Base-by-base conservation (phyloP, 352 stramenopile species). In the Globisporangium rhizosaccharum region DNA sequence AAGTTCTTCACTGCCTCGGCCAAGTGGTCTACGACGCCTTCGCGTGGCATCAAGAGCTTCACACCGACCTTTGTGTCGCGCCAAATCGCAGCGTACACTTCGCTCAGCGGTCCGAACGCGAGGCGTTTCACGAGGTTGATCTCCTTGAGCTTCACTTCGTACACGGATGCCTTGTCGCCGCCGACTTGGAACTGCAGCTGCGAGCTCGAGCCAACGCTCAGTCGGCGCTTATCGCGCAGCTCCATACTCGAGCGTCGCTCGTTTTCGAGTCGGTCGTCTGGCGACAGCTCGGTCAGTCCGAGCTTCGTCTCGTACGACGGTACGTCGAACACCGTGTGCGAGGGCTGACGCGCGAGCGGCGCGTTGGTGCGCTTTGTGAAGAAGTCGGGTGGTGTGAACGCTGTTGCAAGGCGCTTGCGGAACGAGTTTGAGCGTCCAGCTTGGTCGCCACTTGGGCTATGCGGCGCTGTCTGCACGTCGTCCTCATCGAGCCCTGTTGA, bases 1-100 rank as follows among this genome's bases (percentile, higher is more conserved):
- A 92, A 92, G 54, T 92, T 90, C 62, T 84, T 85, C 53, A 92
- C 79, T 0, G 82, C 79, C 25, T 92, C 78, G 11, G 87, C 78
- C 17, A 92, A 59, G 28, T 77, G 71, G 50, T 92, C 80, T 12
- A 87, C 79, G 26, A 86, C 73, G 17, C 80, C 80, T 50, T 90
- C 80, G 37, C 72, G 67, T 0, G 82, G 82, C 76, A 92, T 87
- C 30, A 92, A 57, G 56, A 92, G 65, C 67, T 92, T 92, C 23
- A 92, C 80, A 18, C 74, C 79, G 15, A 92, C 82, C 45, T 83
- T 81, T 2, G 82, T 92, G 37, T 88, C 80, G 10, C 82, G 68
- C 80, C 82, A 92, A 20, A 89, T 75, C 9, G 78, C 82, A 8
- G 82, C 82, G 61, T 92, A 92, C 20, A 92, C 80, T 47, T 90